Conservation (phyloP, 2,329 filamentous ascomycete species). For the Botrytis paeoniae region DNA sequence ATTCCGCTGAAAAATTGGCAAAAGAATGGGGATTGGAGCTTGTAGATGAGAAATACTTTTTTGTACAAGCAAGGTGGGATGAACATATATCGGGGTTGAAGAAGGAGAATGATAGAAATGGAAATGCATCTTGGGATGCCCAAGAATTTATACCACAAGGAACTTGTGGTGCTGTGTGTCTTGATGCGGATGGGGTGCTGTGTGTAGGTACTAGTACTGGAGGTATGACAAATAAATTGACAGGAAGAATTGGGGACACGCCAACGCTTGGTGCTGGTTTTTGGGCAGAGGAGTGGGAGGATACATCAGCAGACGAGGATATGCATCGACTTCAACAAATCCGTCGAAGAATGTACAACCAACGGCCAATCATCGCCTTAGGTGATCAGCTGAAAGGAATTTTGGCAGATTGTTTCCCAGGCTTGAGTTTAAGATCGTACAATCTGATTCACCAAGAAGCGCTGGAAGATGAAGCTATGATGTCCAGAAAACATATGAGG, state of each 20-base stretch:
- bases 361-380: conserved; percentile 41
- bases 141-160: conserved; percentile 75
- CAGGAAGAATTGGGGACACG: conserved; percentile 82
- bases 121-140: conserved; percentile 54
- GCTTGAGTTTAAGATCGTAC: conserved; percentile 39
- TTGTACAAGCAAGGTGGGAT: conserved; percentile 73
- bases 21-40: conserved; percentile 65
- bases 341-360: conserved; percentile 21
- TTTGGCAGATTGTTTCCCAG: conserved; percentile 59
- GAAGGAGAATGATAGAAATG: conserved; percentile 45
- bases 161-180: conserved; percentile 77
- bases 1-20: conserved; percentile 67
- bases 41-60: conserved; percentile 69
- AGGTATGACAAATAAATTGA: conserved; percentile 84
- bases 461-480: conserved; percentile 29
- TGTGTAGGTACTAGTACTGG: conserved; percentile 69
- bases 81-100: conserved; percentile 64
- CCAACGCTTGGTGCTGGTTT: conserved; percentile 81
- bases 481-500: conserved; percentile 28
- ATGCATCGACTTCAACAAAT: conserved; percentile 38
- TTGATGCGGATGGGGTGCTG: conserved; percentile 72
- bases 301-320: conserved; percentile 28
- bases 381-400: conserved; percentile 46
- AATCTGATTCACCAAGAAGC: conserved; percentile 12
- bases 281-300: conserved; percentile 83